Conservation (phyloP, 2,329 filamentous ascomycete genomes). For the Lasiodiplodia gonubiensis region DNA sequence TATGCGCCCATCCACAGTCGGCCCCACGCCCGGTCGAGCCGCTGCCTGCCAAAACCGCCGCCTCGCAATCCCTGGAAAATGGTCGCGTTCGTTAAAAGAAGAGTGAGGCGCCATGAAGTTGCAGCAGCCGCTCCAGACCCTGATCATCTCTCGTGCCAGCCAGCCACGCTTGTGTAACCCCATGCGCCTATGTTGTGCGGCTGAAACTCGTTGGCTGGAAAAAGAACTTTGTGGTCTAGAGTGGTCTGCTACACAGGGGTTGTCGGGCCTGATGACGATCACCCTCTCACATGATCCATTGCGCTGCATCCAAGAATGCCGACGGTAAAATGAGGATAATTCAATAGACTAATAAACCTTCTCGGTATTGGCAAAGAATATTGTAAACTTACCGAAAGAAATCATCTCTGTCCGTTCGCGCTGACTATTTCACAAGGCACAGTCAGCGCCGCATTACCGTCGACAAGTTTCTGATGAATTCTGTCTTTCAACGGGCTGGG, state of each 20-base stretch:
- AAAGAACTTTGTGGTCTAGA: neutral
- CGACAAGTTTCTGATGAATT: too few species aligned
- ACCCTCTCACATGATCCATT: neutral
- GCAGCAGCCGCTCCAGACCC: neutral
- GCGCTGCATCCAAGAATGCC: neutral
- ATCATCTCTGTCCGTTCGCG: too few species aligned
- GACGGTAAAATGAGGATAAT: neutral
- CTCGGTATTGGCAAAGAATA: too few species aligned
- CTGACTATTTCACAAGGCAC: too few species aligned
- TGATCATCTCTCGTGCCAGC: neutral
- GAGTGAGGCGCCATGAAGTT: neutral
- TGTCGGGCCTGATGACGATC: neutral
- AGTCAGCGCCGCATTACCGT: too few species aligned
- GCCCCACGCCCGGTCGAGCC: neutral
- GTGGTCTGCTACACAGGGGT: neutral
- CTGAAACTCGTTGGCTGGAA: neutral
- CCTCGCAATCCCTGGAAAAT: neutral
- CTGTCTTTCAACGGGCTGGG: too few species aligned
- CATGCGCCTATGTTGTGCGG: neutral
- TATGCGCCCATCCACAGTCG: neutral
- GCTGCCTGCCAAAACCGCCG: neutral
- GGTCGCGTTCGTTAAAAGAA: neutral
- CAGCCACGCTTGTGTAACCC: neutral
- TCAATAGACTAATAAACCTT: neutral
- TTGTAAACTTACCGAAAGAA: too few species aligned